Evolutionary conservation across 2,329 filamentous ascomycete genomes (phyloP).

Genomic region (Arthrobotrys sphaeroides): DNA sequence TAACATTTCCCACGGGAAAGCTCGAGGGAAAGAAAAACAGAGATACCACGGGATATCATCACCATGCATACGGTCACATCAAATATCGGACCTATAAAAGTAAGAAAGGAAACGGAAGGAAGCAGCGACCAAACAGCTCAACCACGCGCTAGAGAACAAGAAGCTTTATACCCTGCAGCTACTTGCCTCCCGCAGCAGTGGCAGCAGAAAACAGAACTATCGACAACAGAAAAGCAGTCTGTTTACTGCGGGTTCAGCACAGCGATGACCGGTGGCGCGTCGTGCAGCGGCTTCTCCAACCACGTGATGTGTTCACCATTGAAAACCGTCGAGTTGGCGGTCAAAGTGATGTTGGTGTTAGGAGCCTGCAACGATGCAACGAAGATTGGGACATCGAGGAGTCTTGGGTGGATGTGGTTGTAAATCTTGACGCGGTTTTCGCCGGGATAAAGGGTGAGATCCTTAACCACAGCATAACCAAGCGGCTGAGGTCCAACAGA

Average conservation of each 20-base stretch:
- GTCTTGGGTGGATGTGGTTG: conserved; percentile 66
- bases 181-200: no score
- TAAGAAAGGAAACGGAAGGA: background rate
- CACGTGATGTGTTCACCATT: conserved; percentile 56
- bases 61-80: conserved; percentile 19
- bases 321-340: conserved; percentile 56
- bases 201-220: background rate
- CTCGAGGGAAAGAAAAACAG: background rate
- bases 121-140: background rate
- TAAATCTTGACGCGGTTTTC: conserved; percentile 68
- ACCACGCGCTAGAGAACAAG: background rate
- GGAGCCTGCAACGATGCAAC: background rate
- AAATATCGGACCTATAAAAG: conserved; percentile 16
- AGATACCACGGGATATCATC: background rate
- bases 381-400: conserved; percentile 61
- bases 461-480: conserved; percentile 69
- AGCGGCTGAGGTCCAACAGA: conserved; percentile 66
- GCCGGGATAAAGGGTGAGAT: conserved; percentile 70
- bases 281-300: conserved; percentile 55
- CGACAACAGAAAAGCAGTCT: background rate
- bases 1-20: background rate
- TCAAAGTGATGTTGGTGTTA: conserved; percentile 52
- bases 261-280: conserved; percentile 40
- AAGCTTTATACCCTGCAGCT: no score
- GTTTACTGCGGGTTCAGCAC: conserved; percentile 44